phyloP scores from a whole-genome alignment of 2,329 filamentous ascomycete species.

The Albifimbria verrucaria region DNA sequence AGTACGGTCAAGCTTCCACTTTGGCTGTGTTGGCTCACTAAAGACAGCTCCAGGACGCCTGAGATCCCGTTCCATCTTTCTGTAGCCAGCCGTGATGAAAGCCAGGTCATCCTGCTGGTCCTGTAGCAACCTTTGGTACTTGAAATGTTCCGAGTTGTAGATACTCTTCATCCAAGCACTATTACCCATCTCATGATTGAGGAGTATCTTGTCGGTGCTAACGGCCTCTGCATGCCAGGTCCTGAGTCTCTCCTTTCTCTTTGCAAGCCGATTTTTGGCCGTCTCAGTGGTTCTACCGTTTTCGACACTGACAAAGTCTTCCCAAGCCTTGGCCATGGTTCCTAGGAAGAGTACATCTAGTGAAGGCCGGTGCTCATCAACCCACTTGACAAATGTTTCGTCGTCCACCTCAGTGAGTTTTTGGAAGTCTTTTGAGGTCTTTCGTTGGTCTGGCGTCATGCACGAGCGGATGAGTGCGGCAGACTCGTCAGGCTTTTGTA shows the following conservation, averaged over 20 bases:
- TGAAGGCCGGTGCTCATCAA: constrained; percentile 74
- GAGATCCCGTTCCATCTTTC: constrained; percentile 75
- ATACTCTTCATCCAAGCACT: constrained; percentile 95
- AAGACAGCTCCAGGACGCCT: constrained; percentile 79
- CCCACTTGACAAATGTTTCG: constrained; percentile 81
- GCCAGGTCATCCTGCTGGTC: constrained; percentile 88
- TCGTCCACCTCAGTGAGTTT: constrained; percentile 86
- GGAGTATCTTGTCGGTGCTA: constrained; percentile 66
- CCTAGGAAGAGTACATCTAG: constrained; percentile 82
- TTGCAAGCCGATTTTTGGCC: constrained; percentile 65
- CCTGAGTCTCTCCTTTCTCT: constrained; percentile 77
- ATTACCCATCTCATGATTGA: constrained; percentile 83
- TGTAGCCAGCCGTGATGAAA: constrained; percentile 73
- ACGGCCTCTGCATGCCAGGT: constrained; percentile 72
- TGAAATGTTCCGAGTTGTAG: constrained; percentile 85
- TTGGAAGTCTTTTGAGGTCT: constrained; percentile 73
- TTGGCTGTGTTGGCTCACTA: constrained; percentile 58
- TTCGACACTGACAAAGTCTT: constrained; percentile 78
- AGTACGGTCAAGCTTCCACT: constrained; percentile 93
- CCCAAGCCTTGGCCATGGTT: constrained; percentile 78
- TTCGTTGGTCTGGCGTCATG: constrained; percentile 65
- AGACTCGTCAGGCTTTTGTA: constrained; percentile 87
- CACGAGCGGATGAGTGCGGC: constrained; percentile 69
- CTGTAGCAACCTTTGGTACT: constrained; percentile 83
- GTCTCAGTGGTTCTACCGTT: constrained; percentile 78